phyloP scores from a whole-genome alignment of 192 early-diverging fungal species.

The Entrophospora sp. region DNA sequence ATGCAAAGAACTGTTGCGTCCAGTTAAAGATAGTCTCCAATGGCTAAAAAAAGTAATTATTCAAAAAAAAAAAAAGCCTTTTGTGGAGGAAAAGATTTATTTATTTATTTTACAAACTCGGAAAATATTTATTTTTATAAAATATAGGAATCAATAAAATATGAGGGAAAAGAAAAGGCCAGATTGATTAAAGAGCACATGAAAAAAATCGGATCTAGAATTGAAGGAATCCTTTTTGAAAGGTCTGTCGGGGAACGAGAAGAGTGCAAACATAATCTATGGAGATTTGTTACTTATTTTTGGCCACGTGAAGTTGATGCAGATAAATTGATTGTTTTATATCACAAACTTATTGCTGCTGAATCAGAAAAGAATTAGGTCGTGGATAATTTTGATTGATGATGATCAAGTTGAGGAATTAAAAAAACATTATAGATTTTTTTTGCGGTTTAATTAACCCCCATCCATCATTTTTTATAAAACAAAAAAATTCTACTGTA shows the following conservation, averaged over 20 bases:
- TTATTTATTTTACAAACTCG: not conserved
- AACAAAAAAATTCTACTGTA: too few relatives aligned
- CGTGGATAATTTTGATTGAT: not conserved
- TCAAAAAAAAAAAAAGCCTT: too few relatives aligned
- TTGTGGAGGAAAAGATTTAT: too few relatives aligned
- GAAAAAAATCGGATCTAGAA: slow-evolving; percentile 42
- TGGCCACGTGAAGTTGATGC: slow-evolving; percentile 1
- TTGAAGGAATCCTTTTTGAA: slow-evolving; percentile 23
- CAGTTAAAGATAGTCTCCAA: slow-evolving; percentile 52
- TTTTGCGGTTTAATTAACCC: too few relatives aligned
- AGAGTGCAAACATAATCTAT: slow-evolving; percentile 11
- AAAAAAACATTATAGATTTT: too few relatives aligned
- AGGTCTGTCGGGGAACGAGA: slow-evolving; percentile 7
- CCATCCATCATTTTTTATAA: too few relatives aligned
- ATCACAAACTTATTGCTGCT: not conserved
- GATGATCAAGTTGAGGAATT: not conserved
- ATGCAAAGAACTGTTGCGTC: slow-evolving; percentile 59
- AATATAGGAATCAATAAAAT: slow-evolving; percentile 21
- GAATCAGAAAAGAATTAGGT: too few relatives aligned
- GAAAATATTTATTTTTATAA: not conserved
- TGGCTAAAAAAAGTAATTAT: slow-evolving; percentile 33
- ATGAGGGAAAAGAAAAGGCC: slow-evolving; percentile 30
- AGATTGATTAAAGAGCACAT: slow-evolving; percentile 39
- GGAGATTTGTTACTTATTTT: slow-evolving; percentile 19
- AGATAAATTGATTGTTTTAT: not conserved